Base-by-base conservation (phyloP, 768 basidiomycete species). In the Boletus barrowsii region DNA sequence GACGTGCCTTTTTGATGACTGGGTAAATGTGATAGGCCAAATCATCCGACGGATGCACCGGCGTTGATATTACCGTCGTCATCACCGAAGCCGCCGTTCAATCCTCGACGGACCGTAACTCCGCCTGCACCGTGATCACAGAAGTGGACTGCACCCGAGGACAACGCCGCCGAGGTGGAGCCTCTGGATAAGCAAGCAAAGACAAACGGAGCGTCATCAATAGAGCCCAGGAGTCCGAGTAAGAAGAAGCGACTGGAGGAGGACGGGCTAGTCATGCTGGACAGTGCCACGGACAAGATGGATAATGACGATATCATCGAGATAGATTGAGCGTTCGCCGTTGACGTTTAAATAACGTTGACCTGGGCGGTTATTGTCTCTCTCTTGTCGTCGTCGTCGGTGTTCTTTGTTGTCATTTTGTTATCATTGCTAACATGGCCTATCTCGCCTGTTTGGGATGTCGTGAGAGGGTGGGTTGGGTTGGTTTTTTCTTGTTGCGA, bases 251-350 rank as follows among this genome's bases (percentile, higher is more conserved):
- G 74, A 57, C 65, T 91, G 52, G 90, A 92, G 45, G 83, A 87
- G 62, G 89, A 92, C 51, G 90, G 90, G 10, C 62, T 92, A 42
- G 66, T 93, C 33, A 57, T 90, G 61, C 68, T 93, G 66, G 87
- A 88, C 33, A 72, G 75, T 11, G 76, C 73, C 33, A 74, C 81
- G 53, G 84, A 84, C 58, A 62, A 68, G 60, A 65, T 84, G 30
- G 83, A 73, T 24, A 64, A 80, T 22, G 83, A 84, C 47, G 83
- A 86, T 56, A 68, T 83, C 13, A 84, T 85, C 49, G 78, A 72
- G 67, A 77, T 84, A 58, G 81, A 86, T 62, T 80, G 70, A 79
- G 42, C 17, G 18, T 43, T 15, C 15, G 30, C 1, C 2, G 29
- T 9, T 9, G 29, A 29, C 29, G 29, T 9, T 29, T 29, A 29